These are phyloP conservation scores for Heteromeles arbutifolia DNA, from an alignment of 306 rosid genomes.

Conservation along the genomic window DNA sequence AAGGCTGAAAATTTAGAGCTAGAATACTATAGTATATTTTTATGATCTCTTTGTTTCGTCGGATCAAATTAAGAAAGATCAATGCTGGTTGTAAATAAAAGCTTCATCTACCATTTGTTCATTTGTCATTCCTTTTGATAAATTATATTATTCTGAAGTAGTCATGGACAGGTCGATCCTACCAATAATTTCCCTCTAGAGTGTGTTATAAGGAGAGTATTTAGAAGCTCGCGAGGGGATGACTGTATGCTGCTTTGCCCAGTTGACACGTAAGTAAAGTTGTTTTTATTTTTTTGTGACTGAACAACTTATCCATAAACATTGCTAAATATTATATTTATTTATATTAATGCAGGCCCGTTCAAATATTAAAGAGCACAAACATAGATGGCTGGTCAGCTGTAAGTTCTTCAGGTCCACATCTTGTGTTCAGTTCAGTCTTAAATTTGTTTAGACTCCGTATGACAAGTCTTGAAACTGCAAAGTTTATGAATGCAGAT, in stretches of 20 bases:
- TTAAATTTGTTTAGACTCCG: neutral
- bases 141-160: slow-evolving; percentile 11
- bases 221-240: slow-evolving; percentile 65
- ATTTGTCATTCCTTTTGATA: neutral
- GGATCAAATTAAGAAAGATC: neutral
- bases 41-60: neutral
- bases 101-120: neutral
- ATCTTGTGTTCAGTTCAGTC: slow-evolving; percentile 18
- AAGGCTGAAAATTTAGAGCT: neutral
- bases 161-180: slow-evolving; percentile 71
- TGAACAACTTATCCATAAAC: neutral
- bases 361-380: slow-evolving; percentile 73
- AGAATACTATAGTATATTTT: neutral
- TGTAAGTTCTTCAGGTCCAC: slow-evolving; percentile 45
- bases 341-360: slow-evolving; percentile 55
- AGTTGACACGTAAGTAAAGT: slow-evolving; percentile 70
- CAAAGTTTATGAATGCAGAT: neutral
- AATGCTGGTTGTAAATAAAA: neutral
- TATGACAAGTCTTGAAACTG: neutral
- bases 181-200: slow-evolving; percentile 61
- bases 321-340: neutral
- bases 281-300: neutral
- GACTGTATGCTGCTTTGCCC: slow-evolving; percentile 89
- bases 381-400: slow-evolving; percentile 78
- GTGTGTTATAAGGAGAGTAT: slow-evolving; percentile 78